These are phyloP conservation scores for Saccharomycopsis synnaedendra DNA, from an alignment of 805 yeast species.

Conservation along the genomic window DNA sequence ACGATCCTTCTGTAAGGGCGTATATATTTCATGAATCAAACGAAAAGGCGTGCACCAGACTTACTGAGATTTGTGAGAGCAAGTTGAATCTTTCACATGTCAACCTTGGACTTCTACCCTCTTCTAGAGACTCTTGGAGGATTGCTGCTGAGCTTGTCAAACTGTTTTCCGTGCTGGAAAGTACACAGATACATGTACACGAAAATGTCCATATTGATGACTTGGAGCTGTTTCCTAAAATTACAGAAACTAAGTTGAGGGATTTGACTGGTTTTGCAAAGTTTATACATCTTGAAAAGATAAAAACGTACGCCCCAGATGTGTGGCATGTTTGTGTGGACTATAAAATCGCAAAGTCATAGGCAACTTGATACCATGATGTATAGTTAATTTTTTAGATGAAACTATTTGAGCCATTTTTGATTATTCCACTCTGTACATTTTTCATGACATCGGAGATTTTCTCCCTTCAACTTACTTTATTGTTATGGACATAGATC, in stretches of 20 bases:
- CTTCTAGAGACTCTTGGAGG: conserved; percentile 53
- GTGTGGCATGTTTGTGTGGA: conserved; percentile 58
- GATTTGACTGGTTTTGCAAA: conserved; percentile 2
- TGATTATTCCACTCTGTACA: no score
- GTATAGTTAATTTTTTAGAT: no score
- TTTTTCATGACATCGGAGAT: no score
- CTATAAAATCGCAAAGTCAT: background rate
- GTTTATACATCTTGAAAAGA: conserved; percentile 40
- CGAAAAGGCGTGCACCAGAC: conserved; percentile 34
- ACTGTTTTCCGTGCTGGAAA: background rate
- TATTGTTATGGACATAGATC: no score
- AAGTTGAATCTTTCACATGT: conserved; percentile 39
- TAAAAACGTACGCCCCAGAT: conserved; percentile 83
- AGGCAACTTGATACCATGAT: background rate
- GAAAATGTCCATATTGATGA: conserved; percentile 40
- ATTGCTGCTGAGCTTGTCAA: conserved; percentile 25
- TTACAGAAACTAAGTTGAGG: background rate
- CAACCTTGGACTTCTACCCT: conserved; percentile 71
- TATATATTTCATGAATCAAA: conserved; percentile 59
- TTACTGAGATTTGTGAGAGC: conserved; percentile 16
- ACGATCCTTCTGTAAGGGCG: conserved; percentile 17
- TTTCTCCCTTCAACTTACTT: no score
- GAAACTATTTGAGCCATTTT: no score
- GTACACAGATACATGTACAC: conserved; percentile 49
- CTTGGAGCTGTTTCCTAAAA: background rate